Percentiles rank a stretch among this genome's conserved stretches.
Conservation (phyloP, 2,329 filamentous ascomycete species). For the Lomentospora prolificans region DNA sequence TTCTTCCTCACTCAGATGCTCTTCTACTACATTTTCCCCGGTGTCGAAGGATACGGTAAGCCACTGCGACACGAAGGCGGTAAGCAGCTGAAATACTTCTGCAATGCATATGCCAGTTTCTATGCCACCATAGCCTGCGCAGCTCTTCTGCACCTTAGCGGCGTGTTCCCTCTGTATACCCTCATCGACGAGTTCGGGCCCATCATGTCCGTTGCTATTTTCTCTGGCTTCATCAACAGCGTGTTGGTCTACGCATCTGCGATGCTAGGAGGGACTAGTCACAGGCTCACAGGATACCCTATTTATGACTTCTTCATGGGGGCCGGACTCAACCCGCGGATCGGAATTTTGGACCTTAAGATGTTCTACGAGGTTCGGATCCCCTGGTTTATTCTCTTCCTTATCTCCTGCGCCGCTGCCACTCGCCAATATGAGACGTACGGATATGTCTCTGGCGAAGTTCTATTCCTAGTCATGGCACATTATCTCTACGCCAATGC, state of each 20-base stretch:
- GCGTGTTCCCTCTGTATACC: slow-evolving; percentile 80
- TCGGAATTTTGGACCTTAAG: slow-evolving; percentile 84
- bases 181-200: slow-evolving; percentile 93
- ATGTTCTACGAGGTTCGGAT: slow-evolving; percentile 94
- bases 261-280: slow-evolving; percentile 65
- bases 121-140: slow-evolving; percentile 73
- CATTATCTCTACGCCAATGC: slow-evolving; percentile 90
- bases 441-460: slow-evolving; percentile 76
- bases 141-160: slow-evolving; percentile 66
- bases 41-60: slow-evolving; percentile 80
- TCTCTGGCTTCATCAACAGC: slow-evolving; percentile 80
- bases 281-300: slow-evolving; percentile 81
- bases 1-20: slow-evolving; percentile 79
- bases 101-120: slow-evolving; percentile 78
- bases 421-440: slow-evolving; percentile 75
- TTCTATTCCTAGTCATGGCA: slow-evolving; percentile 74
- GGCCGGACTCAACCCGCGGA: slow-evolving; percentile 76
- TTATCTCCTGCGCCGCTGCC: slow-evolving; percentile 65
- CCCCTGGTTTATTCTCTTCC: slow-evolving; percentile 84
- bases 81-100: slow-evolving; percentile 87
- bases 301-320: slow-evolving; percentile 94
- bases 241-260: slow-evolving; percentile 82
- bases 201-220: slow-evolving; percentile 83
- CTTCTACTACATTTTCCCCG: slow-evolving; percentile 78
- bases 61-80: slow-evolving; percentile 72